Evolutionary conservation across 1,284 basidiomycete genomes (phyloP), one percentile per base, ranked within the genome.

Genomic region (Leccinum angustisporum): DNA sequence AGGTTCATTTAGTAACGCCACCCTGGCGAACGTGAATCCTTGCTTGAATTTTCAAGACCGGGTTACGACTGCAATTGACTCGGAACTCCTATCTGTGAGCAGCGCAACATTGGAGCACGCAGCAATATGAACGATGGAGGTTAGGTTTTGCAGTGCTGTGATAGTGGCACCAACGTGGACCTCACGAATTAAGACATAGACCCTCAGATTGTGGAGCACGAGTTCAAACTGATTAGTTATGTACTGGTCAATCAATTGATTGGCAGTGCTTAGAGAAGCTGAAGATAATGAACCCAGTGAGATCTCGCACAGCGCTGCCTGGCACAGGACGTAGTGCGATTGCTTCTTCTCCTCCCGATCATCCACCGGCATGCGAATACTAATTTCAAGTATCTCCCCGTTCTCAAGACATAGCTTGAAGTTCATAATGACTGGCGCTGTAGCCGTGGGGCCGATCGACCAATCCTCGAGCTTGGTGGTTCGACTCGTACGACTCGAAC

Each of bases 181-280:
- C 43, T 54, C 50, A 38, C 31, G 40, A 48, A n/a, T 50, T 40
- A 46, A 9, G 27, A 27, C n/a, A 43, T 43, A 52, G 48, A 64
- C 54, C 61, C 64, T 63, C 40, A 59, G 8, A 25, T 40, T n/a
- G 30, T 38, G 13, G 34, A n/a, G 1, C 53, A 33, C 40, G n/a
- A 13, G n/a, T 54, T 31, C 16, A 51, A 54, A 40, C 54, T 31
- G 54, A 46, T 36, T 3, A 56, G 43, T 54, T 33, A 5, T 43
- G n/a, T 68, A 5, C 25, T 43, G 25, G 31, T 25, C 50, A 38
- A 54, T 16, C 9, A 10, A 40, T 40, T 34, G 48, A n/a, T 59
- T 51, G 62, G 71, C 72, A 18, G 57, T 73, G 68, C 63, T 64
- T 3, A 40, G 55, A 52, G 59, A 63, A 71, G 40, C n/a, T 43